Evolutionary conservation across 441 rosid species (phyloP), one percentile per base, ranked within the genome.

Genomic region (Bocquillonia castaneifolia): DNA sequence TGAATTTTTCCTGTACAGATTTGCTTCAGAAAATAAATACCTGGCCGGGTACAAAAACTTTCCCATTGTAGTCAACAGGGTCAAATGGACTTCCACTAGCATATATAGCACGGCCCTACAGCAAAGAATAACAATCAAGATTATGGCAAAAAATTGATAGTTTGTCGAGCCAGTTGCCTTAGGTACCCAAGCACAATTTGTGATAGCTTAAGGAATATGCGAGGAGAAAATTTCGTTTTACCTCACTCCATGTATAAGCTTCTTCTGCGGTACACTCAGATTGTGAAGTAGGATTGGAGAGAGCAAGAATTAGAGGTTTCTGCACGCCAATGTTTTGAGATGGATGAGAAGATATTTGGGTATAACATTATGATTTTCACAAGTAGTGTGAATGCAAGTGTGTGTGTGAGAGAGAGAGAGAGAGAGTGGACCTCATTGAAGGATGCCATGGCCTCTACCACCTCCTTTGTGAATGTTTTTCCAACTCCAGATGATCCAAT

Each of bases 61-160:
- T 83, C 56, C 96, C 96, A n/a, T 86, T 34, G 59, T 82, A 86
- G 64, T 85, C 90, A 74, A 91, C 88, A 20, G 92, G 87, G 60
- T 87, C 92, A 68, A 92, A 92, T 6, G 98, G 98, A 74, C 98
- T 93, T 81, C 98, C 98, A 78, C 97, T 93, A 15, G 96, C 97
- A 79, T 83, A 91, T 74, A 93, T 89, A 40, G 96, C 93, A 63
- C 89, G 91, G 18, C 99, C 97, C 99, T 93, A 76, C 63, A 75
- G 58, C 70, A 57, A 65, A 65, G n/a, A 40, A 37, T 44, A 54
- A 20, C 6, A 59, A 29, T 31, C 66, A 23, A 25, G 42, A 60
- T 47, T 12, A 37, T 14, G 10, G 29, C 57, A 23, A 48, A 32
- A 29, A 23, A 10, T 23, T 15, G 52, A 7, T 18, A 51, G 62